Evolutionary conservation across 192 early-diverging fungal genomes (phyloP), one percentile per base, ranked within the genome.

Genomic region (Coemansia sp.): DNA sequence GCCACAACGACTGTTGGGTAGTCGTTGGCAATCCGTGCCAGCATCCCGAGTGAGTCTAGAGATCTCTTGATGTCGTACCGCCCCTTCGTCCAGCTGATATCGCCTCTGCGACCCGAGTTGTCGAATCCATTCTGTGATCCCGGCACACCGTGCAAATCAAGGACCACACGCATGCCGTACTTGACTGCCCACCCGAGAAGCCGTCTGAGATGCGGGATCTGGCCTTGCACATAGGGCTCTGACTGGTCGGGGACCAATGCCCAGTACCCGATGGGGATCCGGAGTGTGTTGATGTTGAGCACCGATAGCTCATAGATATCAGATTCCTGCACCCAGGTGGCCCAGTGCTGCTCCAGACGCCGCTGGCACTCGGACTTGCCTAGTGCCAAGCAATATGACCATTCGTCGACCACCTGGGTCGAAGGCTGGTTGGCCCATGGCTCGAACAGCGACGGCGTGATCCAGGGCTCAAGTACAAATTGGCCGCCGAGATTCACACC

Each of bases 261-360:
- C 87, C 87, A 88, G 66, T 84, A 83, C 5, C 85, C 85, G 25
- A 85, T 60, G 0, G 87, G 87, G 27, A 88, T 82, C 15, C 85
- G 81, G 9, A 88, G 53, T 22, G 81, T 81, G 60, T 88, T 88
- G 44, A 88, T 78, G 5, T 80, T 72, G 53, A 80, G 59, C 11
- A 67, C 32, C 6, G 80, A 67, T 22, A 87, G 70, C 10, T 66
- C 57, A 0, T 69, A 52, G 34, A 87, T 80, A 26, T 85, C 84
- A 0, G 71, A 46, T 40, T 86, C 85, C 9, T 70, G 79, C 20
- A 85, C 72, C 71, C 79, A 88, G 5, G 77, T 62, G 3, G 64
- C 62, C 58, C 84, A 88, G 34, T 88, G 87, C 8, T 65, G 35
- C 18, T 72, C 55, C 6, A 88, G 52, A 8, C 69, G 67, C 3